A percentile compares a stretch with the other conserved stretches of the same genome.
Evolutionary conservation across 306 rosid species (phyloP).

Genomic region (Corylus heterophylla): DNA sequence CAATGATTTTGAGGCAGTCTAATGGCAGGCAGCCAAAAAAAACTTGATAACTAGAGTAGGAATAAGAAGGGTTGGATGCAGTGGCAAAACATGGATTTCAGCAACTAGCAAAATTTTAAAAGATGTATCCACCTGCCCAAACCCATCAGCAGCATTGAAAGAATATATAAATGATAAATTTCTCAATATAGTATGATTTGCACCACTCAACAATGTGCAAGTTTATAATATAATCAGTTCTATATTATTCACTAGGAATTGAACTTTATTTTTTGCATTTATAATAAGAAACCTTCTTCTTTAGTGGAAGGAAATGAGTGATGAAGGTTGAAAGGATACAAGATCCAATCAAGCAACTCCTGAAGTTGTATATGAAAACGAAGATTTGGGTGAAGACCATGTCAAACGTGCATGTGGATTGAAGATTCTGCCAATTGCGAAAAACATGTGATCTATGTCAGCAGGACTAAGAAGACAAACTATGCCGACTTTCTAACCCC

Average conservation of each 20-base stretch:
- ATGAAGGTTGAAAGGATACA: constrained; percentile 24
- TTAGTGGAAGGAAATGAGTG: constrained; percentile 17
- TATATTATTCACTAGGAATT: constrained; percentile 13
- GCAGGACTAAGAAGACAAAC: constrained; percentile 30
- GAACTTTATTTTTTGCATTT: neutral
- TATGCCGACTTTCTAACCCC: constrained; percentile 16
- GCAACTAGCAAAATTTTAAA: neutral
- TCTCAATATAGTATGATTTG: constrained; percentile 26
- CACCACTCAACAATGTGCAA: constrained; percentile 24
- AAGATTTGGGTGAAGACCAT: neutral
- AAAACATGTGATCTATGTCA: constrained; percentile 52
- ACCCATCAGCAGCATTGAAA: constrained; percentile 8
- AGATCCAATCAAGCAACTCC: constrained; percentile 24
- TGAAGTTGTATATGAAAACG: constrained; percentile 15
- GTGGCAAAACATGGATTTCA: constrained; percentile 20
- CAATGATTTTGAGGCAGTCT: too few species aligned
- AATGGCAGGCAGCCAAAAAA: too few species aligned
- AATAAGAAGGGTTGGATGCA: constrained; percentile 2
- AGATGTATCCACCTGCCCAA: constrained; percentile 17
- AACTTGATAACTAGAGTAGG: too few species aligned
- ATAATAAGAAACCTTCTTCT: constrained; percentile 7
- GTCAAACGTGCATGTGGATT: constrained; percentile 17
- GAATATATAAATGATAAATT: constrained; percentile 18
- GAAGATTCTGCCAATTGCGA: constrained; percentile 42
- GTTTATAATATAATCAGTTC: constrained; percentile 2